Percentiles rank a stretch among this genome's conserved stretches.
Evolutionary conservation across 2,329 filamentous ascomycete species (phyloP).

Genomic region (Colletotrichum sansevieriae): DNA sequence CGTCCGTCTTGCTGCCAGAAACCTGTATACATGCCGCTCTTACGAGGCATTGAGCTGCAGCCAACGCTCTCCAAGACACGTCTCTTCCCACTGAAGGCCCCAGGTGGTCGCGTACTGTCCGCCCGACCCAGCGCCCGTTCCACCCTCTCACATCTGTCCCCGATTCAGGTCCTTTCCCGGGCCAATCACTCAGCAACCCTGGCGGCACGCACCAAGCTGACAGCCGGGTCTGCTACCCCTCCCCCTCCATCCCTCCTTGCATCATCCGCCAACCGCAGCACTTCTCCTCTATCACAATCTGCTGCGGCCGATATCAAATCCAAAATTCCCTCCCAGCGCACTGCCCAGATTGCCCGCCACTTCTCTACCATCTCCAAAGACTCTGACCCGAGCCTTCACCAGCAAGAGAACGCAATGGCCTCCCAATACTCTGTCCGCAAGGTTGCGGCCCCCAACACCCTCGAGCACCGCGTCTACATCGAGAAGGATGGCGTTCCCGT

Average conservation of each 20-base stretch:
- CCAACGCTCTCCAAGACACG: constrained; percentile 28
- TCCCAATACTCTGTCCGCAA: constrained; percentile 84
- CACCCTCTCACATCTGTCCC: constrained; percentile 38
- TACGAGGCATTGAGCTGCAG: constrained; percentile 40
- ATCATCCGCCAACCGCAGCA: constrained; percentile 43
- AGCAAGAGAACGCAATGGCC: constrained; percentile 62
- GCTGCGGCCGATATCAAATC: constrained; percentile 43
- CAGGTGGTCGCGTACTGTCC: constrained; percentile 31
- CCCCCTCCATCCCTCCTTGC: constrained; percentile 49
- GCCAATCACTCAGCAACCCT: constrained; percentile 50
- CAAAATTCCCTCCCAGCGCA: constrained; percentile 64
- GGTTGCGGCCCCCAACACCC: constrained; percentile 89
- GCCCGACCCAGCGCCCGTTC: constrained; percentile 39
- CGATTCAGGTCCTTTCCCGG: constrained; percentile 42
- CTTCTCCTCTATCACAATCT: constrained; percentile 37
- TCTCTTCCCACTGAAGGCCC: constrained; percentile 14
- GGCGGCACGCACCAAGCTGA: constrained; percentile 46
- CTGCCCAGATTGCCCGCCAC: constrained; percentile 68
- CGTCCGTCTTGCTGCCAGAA: constrained; percentile 3
- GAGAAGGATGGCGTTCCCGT: constrained; percentile 96
- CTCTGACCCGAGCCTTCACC: constrained; percentile 42
- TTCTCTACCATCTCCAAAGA: constrained; percentile 55
- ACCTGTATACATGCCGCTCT: constrained; percentile 34
- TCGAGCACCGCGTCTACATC: constrained; percentile 97
- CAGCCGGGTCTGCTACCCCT: constrained; percentile 46